Evolutionary conservation across 208 protist genomes (phyloP), one percentile per base, ranked within the genome.

Genomic region (Strigomonas culicis): DNA sequence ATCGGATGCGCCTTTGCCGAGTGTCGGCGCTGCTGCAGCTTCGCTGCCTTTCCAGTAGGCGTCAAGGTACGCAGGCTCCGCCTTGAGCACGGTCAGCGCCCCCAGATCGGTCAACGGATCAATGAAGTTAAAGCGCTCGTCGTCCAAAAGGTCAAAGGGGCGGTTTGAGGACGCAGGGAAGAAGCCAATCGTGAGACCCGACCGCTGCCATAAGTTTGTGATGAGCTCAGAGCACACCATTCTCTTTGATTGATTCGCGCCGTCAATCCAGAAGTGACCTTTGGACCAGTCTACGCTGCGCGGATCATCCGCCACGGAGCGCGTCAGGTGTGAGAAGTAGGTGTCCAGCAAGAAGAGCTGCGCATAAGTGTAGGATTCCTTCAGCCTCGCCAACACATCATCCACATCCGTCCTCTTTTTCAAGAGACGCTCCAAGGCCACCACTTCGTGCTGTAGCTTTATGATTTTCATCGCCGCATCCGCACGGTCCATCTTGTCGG

Each of bases 401-500:
- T 15, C 3, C 30, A 56, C 3, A 24, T 44, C 30, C n/a, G 43
- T 51, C 41, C 63, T 53, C 50, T 11, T 10, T 15, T 50, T 25
- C 15, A 73, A 50, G 30, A 84, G 58, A 27, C 60, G 58, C 51
- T 66, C 57, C 52, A 93, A 72, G 2, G 63, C 63, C 31, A 10
- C 66, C 30, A 80, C 59, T 56, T 94, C 80, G 6, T 72, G 71
- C 10, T 71, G 44, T 7, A 95, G 76, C 22, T 73, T 32, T 41
- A 83, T 72, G 28, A 88, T 66, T 61, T 92, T 95, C 58, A 83
- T 70, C 22, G 81, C 83, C 0, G 88, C 88, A n/a, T 73, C 71
- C 27, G 90, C 70, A 51, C 88, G 76, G 64, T 95, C 88, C 73
- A 92, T 84, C 70, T 95, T 95, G 69, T 95, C 88, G n/a, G 88